Evolutionary conservation across 1,284 basidiomycete species (phyloP).

Genomic region (Pseudozyma pruni): DNA sequence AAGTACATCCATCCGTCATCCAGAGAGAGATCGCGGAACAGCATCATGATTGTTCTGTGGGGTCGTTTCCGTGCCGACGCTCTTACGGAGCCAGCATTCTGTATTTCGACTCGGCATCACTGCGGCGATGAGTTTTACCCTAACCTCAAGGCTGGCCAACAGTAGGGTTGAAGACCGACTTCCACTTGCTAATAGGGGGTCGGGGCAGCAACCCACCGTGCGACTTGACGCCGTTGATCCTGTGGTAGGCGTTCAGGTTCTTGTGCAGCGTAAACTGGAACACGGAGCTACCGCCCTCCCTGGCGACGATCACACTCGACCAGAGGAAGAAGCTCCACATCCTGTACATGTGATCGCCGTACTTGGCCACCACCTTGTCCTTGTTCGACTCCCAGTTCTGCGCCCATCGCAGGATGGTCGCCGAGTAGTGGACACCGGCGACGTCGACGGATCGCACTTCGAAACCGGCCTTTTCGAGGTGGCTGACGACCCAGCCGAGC

Average conservation of each 20-base stretch:
- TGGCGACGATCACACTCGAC: conserved; percentile 61
- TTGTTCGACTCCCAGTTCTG: conserved; percentile 72
- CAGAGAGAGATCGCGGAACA: too few species aligned
- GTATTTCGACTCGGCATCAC: too few species aligned
- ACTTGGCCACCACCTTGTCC: conserved; percentile 85
- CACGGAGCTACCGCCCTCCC: conserved; percentile 65
- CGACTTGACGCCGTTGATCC: conserved; percentile 71
- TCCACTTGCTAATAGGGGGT: conserved; percentile 51
- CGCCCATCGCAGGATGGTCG: conserved; percentile 78
- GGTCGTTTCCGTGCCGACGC: too few species aligned
- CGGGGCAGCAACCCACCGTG: conserved; percentile 63
- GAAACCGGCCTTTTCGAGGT: conserved; percentile 87
- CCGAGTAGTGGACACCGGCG: conserved; percentile 80
- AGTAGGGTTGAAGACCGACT: conserved; percentile 62
- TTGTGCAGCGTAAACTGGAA: conserved; percentile 84
- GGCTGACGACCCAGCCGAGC: conserved; percentile 89
- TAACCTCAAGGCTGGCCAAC: not conserved
- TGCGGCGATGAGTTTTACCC: too few species aligned
- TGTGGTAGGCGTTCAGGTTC: conserved; percentile 85
- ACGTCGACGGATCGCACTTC: conserved; percentile 97
- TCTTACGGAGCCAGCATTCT: too few species aligned
- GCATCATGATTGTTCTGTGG: too few species aligned
- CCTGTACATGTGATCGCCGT: conserved; percentile 78
- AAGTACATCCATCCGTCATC: too few species aligned
- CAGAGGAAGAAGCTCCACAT: conserved; percentile 68